phyloP scores from a whole-genome alignment of 345 rosid genomes.

The Gossypium ekmanianum region DNA sequence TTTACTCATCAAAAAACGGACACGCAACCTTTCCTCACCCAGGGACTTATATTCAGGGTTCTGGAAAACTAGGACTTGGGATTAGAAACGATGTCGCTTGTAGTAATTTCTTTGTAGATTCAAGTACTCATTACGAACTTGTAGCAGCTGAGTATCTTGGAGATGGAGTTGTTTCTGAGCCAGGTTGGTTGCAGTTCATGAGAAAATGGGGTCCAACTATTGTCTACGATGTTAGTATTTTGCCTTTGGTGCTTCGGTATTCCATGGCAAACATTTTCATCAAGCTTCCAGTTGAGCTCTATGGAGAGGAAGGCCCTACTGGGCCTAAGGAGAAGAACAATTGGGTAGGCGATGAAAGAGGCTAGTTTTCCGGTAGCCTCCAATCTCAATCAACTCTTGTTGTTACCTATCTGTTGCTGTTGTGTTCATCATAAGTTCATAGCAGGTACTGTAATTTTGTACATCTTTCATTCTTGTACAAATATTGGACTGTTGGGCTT shows the following conservation, averaged over 20 bases:
- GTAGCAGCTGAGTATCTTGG: slow-evolving; percentile 73
- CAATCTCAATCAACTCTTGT: neutral
- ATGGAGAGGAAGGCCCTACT: slow-evolving; percentile 80
- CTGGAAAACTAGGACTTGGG: slow-evolving; percentile 57
- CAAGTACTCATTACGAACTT: slow-evolving; percentile 60
- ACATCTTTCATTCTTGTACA: neutral
- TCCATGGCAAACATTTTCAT: slow-evolving; percentile 30
- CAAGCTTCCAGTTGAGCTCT: slow-evolving; percentile 62
- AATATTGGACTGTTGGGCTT: neutral
- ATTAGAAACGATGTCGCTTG: slow-evolving; percentile 63
- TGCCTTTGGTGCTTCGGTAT: slow-evolving; percentile 43
- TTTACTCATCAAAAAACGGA: slow-evolving; percentile 66
- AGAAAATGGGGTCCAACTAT: slow-evolving; percentile 80
- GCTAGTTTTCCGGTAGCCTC: slow-evolving; percentile 26
- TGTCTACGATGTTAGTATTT: slow-evolving; percentile 41
- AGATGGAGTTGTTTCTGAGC: slow-evolving; percentile 45
- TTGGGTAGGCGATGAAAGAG: slow-evolving; percentile 85
- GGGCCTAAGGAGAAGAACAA: slow-evolving; percentile 95
- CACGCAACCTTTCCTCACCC: slow-evolving; percentile 81
- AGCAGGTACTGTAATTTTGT: neutral
- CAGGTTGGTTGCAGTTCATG: slow-evolving; percentile 79
- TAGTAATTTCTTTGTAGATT: slow-evolving; percentile 48
- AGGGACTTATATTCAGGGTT: slow-evolving; percentile 69
- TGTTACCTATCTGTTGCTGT: slow-evolving; percentile 3
- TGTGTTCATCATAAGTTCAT: neutral